Evolutionary conservation across 176 grass and related monocot genomes (phyloP), one percentile per base, ranked within the genome.

Genomic region (Sorghum bicolor): DNA sequence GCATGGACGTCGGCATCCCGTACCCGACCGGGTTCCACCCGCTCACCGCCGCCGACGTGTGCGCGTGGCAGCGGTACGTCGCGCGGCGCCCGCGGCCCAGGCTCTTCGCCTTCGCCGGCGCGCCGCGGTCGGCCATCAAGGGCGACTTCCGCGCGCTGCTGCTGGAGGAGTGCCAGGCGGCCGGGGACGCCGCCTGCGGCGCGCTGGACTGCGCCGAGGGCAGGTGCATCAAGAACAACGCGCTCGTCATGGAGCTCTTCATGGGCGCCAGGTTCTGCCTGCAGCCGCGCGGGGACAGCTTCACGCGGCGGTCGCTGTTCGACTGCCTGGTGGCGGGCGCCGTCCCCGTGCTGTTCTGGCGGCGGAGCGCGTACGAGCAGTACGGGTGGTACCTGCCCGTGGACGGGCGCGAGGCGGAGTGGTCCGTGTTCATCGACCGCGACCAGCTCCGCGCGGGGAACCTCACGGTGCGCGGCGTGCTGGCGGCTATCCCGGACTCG

Each of bases 1-100:
- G 17, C 16, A 98, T 89, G 88, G 95, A 98, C 75, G 84, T 98
- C 71, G 95, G 92, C 40, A 88, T 98, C 62, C 95, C 95, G 8
- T 98, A 98, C 75, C 95, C 95, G 2, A 98, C 88, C 5, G 73
- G 90, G 3, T 98, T 98, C 90, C 92, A 98, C 89, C 95, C 92
- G 71, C 88, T 87, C 63, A 47, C 67, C 16, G 82, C 88, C 57
- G 84, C 62, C 45, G 84, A 93, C 38, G 88, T 88, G 45, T 74
- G 71, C 45, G 79, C 86, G 36, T 97, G 95, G 95, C 95, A 95
- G 81, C 50, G 34, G 22, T 86, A 91, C 86, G 82, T 93, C 20
- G 36, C 73, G 32, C 57, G 76, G 45, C 78, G 80, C 43, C 58
- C 82, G 20, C 91, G 95, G 12, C 79, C 60, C 16, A 95, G 36